These are phyloP conservation scores for Thalassiosira hispida DNA, from an alignment of 352 stramenopile genomes.

Conservation along the genomic window DNA sequence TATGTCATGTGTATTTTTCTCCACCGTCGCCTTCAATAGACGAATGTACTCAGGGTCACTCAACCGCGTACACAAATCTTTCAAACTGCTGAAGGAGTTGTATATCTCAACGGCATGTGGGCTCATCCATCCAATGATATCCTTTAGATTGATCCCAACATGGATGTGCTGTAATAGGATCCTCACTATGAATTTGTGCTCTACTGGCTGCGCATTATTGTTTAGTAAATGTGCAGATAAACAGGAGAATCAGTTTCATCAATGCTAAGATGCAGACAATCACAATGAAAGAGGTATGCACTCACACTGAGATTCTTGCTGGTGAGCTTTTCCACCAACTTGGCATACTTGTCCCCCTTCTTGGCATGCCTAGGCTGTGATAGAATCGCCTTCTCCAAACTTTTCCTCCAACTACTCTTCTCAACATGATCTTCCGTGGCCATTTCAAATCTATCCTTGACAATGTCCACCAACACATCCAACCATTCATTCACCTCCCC, in stretches of 20 bases:
- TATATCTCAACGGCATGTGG: constrained; percentile 67
- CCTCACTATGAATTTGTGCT: constrained; percentile 83
- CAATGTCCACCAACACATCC: constrained; percentile 69
- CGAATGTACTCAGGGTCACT: constrained; percentile 62
- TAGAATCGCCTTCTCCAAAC: constrained; percentile 28
- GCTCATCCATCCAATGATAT: constrained; percentile 69
- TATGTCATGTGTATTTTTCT: constrained; percentile 50
- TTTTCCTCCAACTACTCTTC: constrained; percentile 54
- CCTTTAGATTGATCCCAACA: constrained; percentile 66
- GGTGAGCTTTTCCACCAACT: constrained; percentile 52
- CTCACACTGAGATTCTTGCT: constrained; percentile 52
- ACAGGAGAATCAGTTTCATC: neutral
- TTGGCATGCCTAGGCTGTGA: constrained; percentile 23
- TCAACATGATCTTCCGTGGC: constrained; percentile 16
- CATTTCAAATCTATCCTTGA: constrained; percentile 44
- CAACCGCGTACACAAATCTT: constrained; percentile 67
- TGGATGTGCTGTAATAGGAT: constrained; percentile 76
- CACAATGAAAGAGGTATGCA: neutral
- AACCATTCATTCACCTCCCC: constrained; percentile 79
- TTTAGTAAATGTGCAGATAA: neutral
- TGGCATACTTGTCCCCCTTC: constrained; percentile 49
- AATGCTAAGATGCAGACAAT: neutral
- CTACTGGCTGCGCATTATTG: constrained; percentile 51
- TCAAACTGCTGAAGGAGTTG: constrained; percentile 70
- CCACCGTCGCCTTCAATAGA: constrained; percentile 44